Evolutionary conservation across 2,329 filamentous ascomycete species (phyloP).

Genomic region (Bipolaris oryzae): DNA sequence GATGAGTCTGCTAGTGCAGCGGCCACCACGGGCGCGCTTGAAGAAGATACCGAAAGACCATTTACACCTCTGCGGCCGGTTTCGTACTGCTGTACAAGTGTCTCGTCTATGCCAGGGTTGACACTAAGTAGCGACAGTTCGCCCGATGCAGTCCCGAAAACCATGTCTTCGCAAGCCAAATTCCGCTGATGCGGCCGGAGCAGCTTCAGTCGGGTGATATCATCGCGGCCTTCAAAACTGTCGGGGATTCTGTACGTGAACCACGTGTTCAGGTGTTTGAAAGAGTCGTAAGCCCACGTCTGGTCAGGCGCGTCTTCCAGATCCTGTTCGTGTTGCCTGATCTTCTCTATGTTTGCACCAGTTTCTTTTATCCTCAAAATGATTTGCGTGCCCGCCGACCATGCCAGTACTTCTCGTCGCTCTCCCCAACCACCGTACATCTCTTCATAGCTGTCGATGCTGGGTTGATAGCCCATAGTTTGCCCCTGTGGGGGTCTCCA

Average conservation of each 20-base stretch:
- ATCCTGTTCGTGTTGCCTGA: conserved; percentile 27
- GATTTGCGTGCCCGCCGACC: conserved; percentile 65
- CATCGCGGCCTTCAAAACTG: conserved; percentile 60
- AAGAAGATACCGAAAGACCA: conserved; percentile 55
- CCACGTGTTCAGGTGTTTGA: conserved; percentile 52
- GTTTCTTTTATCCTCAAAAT: conserved; percentile 57
- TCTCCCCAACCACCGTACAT: conserved; percentile 49
- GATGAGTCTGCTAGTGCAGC: conserved; percentile 56
- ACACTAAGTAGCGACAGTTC: conserved; percentile 50
- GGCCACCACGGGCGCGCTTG: conserved; percentile 55
- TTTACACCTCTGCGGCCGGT: conserved; percentile 55
- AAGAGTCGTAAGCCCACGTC: conserved; percentile 38
- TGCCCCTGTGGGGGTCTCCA: conserved; percentile 53
- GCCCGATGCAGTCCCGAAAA: conserved; percentile 63
- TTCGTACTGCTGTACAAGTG: conserved; percentile 40
- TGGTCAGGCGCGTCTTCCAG: conserved; percentile 20
- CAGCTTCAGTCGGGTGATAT: conserved; percentile 64
- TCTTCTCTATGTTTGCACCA: conserved; percentile 32
- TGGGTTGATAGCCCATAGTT: conserved; percentile 66
- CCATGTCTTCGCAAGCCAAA: conserved; percentile 53
- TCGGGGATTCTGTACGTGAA: conserved; percentile 59
- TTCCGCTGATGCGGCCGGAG: conserved; percentile 52
- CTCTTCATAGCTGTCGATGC: conserved; percentile 64
- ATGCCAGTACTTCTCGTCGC: conserved; percentile 62
- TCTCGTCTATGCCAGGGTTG: conserved; percentile 18